These are phyloP conservation scores for Henckelia pumila DNA, from an alignment of 257 asterid genomes.

Conservation along the genomic window DNA sequence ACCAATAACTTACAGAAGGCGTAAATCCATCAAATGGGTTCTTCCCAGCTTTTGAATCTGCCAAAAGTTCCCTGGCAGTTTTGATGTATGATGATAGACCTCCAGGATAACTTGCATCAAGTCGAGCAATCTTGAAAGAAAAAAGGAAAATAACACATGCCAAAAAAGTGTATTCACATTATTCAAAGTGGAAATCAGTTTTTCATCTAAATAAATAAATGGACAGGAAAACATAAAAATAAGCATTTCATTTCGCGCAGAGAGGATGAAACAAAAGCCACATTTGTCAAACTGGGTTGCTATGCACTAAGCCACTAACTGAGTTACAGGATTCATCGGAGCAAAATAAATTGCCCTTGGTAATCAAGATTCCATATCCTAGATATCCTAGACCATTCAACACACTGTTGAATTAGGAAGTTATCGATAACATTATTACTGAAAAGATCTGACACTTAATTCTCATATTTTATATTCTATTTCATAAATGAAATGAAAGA, in stretches of 20 bases:
- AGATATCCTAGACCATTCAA: neutral
- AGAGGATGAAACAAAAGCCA: neutral
- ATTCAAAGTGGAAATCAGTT: neutral
- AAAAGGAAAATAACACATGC: neutral
- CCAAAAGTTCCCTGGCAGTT: slow-evolving; percentile 87
- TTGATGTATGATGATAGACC: slow-evolving; percentile 74
- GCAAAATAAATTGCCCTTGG: neutral
- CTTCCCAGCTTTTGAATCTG: slow-evolving; percentile 93
- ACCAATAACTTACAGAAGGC: slow-evolving; percentile 75
- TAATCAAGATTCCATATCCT: neutral
- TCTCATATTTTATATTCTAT: neutral
- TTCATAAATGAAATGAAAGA: neutral
- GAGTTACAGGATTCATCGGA: neutral
- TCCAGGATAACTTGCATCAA: slow-evolving; percentile 86
- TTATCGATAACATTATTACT: too few relatives aligned
- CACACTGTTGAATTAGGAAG: neutral
- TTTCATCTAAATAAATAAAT: neutral
- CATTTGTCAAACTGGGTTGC: neutral
- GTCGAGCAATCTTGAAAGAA: slow-evolving; percentile 60
- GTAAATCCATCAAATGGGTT: slow-evolving; percentile 94
- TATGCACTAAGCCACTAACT: neutral
- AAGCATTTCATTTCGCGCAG: slow-evolving; percentile 12
- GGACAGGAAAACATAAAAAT: neutral
- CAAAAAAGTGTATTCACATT: neutral
- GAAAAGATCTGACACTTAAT: neutral